These are phyloP conservation scores for Ceratobasidium sp. DNA, from an alignment of 1,284 basidiomycete species.

Conservation along the genomic window DNA sequence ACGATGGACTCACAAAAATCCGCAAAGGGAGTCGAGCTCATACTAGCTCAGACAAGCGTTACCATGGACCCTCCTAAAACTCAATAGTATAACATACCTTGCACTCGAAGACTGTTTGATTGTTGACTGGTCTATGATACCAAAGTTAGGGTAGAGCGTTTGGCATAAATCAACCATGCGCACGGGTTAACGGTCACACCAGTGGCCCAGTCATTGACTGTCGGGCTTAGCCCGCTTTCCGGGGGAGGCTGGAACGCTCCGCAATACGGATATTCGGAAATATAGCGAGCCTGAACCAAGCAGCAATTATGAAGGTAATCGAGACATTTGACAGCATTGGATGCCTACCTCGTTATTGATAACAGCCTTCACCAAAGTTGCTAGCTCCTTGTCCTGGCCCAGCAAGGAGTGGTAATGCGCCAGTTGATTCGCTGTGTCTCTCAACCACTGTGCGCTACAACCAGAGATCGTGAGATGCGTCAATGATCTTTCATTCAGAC, in stretches of 20 bases:
- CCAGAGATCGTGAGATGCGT: not conserved
- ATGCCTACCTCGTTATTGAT: constrained; percentile 71
- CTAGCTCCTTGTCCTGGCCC: constrained; percentile 65
- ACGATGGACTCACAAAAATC: constrained; percentile 61
- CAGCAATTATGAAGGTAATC: not conserved
- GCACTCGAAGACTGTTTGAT: constrained; percentile 78
- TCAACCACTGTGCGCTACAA: constrained; percentile 62
- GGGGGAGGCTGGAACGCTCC: constrained; percentile 79
- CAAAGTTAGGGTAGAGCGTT: constrained; percentile 23
- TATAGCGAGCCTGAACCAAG: constrained; percentile 65
- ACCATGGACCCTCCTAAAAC: not conserved
- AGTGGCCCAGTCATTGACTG: constrained; percentile 72
- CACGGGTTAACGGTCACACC: constrained; percentile 76
- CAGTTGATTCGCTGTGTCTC: constrained; percentile 80
- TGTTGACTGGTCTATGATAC: constrained; percentile 66
- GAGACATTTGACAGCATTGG: not conserved
- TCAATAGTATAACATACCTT: constrained; percentile 62
- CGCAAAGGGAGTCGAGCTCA: constrained; percentile 77
- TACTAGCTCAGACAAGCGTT: constrained; percentile 59
- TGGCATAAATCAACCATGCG: constrained; percentile 49
- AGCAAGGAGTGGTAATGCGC: constrained; percentile 72
- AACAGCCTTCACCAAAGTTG: constrained; percentile 73
- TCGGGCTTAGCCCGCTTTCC: constrained; percentile 70
- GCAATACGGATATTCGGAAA: constrained; percentile 77
- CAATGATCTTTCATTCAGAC: not conserved